Evolutionary conservation across 805 yeast genomes (phyloP).

Genomic region (Metschnikowia baotianmanensis): DNA sequence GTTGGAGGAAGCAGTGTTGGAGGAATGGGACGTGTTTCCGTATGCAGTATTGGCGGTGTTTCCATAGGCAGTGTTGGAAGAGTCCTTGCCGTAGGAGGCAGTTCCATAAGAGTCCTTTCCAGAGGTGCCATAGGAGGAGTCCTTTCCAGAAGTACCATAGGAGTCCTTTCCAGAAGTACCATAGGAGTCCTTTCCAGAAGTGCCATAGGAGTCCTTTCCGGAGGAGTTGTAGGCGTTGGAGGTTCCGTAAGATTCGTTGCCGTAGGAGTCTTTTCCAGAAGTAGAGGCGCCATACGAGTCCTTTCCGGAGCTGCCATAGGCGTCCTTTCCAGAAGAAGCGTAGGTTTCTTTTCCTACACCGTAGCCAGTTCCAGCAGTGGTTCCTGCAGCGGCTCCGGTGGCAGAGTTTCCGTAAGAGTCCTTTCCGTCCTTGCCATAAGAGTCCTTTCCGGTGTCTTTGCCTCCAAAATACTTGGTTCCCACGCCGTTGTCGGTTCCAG

Average conservation of each 20-base stretch:
- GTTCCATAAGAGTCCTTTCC: conserved; percentile 19
- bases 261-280: background rate
- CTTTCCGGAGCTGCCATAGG: conserved; percentile 1
- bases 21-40: conserved; percentile 4
- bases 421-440: background rate
- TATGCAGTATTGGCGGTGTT: background rate
- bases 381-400: conserved; percentile 10
- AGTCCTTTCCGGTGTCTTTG: background rate
- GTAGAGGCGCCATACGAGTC: background rate
- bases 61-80: conserved; percentile 1
- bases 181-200: conserved; percentile 14
- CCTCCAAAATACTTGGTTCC: conserved; percentile 25
- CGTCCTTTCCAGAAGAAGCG: background rate
- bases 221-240: conserved; percentile 3
- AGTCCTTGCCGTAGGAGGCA: conserved; percentile 16
- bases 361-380: background rate
- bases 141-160: conserved; percentile 5
- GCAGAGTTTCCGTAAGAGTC: conserved; percentile 8
- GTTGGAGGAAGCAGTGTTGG: conserved; percentile 8
- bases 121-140: conserved; percentile 16
- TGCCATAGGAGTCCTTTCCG: conserved; percentile 2
- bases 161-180: conserved; percentile 7
- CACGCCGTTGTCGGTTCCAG: conserved; percentile 26
- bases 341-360: background rate
- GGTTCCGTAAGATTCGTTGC: background rate